These are phyloP conservation scores for Astrocystis sublimbata DNA, from an alignment of 495 filamentous ascomycete genomes.

Conservation along the genomic window DNA sequence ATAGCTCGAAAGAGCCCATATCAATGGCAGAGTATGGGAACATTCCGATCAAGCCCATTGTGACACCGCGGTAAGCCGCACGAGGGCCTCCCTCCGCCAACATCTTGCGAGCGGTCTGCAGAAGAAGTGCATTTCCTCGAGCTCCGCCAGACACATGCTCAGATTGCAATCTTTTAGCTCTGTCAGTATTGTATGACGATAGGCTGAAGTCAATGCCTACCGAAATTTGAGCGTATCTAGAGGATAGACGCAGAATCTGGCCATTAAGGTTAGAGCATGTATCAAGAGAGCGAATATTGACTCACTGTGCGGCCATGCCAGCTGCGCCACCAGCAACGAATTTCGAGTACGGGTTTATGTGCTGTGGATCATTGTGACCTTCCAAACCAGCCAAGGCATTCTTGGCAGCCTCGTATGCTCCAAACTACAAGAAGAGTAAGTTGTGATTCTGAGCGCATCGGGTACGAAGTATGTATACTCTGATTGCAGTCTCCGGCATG, in stretches of 20 bases:
- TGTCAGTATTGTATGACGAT: conserved; percentile 19
- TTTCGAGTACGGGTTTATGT: conserved; percentile 78
- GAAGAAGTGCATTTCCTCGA: conserved; percentile 80
- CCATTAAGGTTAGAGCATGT: conserved; percentile 25
- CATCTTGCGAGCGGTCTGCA: conserved; percentile 80
- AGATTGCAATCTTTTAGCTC: conserved; percentile 74
- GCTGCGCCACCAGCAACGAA: conserved; percentile 89
- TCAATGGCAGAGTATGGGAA: conserved; percentile 98
- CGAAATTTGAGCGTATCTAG: conserved; percentile 95
- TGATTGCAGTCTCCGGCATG: conserved; percentile 97
- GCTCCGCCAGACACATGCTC: conserved; percentile 84
- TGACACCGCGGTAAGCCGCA: conserved; percentile 87
- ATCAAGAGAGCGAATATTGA: conserved; percentile 16
- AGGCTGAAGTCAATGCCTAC: conserved; percentile 43
- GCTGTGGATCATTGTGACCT: conserved; percentile 79
- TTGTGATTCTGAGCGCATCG: neutral
- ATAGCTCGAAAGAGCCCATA: conserved; percentile 88
- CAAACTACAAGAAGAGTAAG: conserved; percentile 57
- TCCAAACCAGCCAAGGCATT: conserved; percentile 81
- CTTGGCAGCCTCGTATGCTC: conserved; percentile 94
- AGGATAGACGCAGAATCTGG: conserved; percentile 87
- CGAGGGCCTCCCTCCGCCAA: conserved; percentile 70
- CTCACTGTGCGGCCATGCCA: conserved; percentile 90
- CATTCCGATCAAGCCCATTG: conserved; percentile 91
- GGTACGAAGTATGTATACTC: conserved; percentile 33